phyloP scores from a whole-genome alignment of 192 early-diverging fungal genomes.

The Thoreauomyces humboldtii region DNA sequence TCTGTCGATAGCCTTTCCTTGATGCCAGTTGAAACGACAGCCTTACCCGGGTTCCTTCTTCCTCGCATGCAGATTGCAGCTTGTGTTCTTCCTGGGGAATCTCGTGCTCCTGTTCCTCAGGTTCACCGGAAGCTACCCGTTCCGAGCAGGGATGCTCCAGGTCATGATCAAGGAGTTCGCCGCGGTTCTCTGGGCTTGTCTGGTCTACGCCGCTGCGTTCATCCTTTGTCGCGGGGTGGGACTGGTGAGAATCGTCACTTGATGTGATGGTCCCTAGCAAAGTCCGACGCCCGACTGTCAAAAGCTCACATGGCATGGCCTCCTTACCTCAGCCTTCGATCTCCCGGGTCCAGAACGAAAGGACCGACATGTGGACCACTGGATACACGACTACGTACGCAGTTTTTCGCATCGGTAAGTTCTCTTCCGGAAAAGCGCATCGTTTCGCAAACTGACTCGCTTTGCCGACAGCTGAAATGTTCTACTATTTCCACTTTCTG shows the following conservation, averaged over 20 bases:
- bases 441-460: background rate
- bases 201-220: slow-evolving; percentile 28
- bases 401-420: slow-evolving; percentile 38
- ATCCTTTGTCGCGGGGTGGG: slow-evolving; percentile 31
- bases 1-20: too few species aligned
- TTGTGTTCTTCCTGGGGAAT: slow-evolving; percentile 35
- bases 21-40: too few species aligned
- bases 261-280: too few species aligned
- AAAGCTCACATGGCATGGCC: too few species aligned
- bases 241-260: slow-evolving; percentile 36
- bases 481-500: slow-evolving; percentile 38
- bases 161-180: slow-evolving; percentile 45
- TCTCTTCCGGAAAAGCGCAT: background rate
- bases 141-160: slow-evolving; percentile 45
- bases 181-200: slow-evolving; percentile 23
- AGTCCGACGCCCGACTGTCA: too few species aligned
- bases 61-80: slow-evolving; percentile 32
- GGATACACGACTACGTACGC: slow-evolving; percentile 33
- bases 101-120: slow-evolving; percentile 43
- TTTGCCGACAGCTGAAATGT: slow-evolving; percentile 26
- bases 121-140: slow-evolving; percentile 46
- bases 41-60: too few species aligned
- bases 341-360: too few species aligned
- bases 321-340: too few species aligned
- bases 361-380: slow-evolving; percentile 38